Conservation (phyloP, 306 rosid species). For the Corylus avellana region DNA sequence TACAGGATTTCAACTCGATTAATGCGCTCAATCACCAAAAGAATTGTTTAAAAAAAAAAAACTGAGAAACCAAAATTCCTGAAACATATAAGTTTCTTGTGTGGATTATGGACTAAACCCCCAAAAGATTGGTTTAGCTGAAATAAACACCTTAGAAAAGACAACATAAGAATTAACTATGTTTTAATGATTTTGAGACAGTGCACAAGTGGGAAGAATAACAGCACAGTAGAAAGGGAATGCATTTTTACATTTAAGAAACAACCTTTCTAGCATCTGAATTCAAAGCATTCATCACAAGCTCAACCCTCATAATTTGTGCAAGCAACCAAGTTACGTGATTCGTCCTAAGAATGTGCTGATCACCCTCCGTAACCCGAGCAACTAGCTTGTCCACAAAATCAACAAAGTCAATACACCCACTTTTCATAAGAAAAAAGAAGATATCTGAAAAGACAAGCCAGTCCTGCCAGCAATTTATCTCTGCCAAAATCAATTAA, state of each 20-base stretch:
- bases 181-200: background rate
- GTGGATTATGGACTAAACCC: slow-evolving; percentile 17
- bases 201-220: slow-evolving; percentile 22
- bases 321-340: slow-evolving; percentile 97
- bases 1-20: slow-evolving; percentile 24
- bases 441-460: slow-evolving; percentile 91
- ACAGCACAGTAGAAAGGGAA: slow-evolving; percentile 9
- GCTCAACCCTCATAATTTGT: slow-evolving; percentile 85
- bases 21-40: slow-evolving; percentile 17
- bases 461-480: slow-evolving; percentile 99
- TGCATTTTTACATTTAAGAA: slow-evolving; percentile 24
- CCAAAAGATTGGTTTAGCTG: slow-evolving; percentile 9
- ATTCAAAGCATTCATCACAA: slow-evolving; percentile 91
- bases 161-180: slow-evolving; percentile 1
- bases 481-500: slow-evolving; percentile 69
- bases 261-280: slow-evolving; percentile 92
- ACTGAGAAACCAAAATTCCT: slow-evolving; percentile 24
- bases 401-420: slow-evolving; percentile 92
- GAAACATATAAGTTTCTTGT: slow-evolving; percentile 23
- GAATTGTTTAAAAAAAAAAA: slow-evolving; percentile 13
- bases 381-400: slow-evolving; percentile 93
- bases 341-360: slow-evolving; percentile 77
- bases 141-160: slow-evolving; percentile 16
- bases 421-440: slow-evolving; percentile 85
- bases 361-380: slow-evolving; percentile 84